These are phyloP conservation scores for Smallanthus sonchifolius DNA, from an alignment of 129 eudicot species.

Conservation along the genomic window DNA sequence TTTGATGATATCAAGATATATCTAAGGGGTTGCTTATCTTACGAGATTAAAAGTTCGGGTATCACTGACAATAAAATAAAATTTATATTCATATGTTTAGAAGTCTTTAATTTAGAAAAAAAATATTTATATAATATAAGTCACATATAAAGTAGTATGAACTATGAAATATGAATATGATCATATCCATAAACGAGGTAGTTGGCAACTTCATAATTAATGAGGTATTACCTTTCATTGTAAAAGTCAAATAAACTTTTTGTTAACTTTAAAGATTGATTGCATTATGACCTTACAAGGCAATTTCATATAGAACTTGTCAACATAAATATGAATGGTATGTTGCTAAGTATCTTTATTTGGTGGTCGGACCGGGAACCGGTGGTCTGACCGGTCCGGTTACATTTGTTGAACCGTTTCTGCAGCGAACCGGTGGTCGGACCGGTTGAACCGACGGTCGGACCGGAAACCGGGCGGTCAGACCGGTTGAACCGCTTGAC, in stretches of 20 bases:
- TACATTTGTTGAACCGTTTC: too few species aligned
- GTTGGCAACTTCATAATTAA: not conserved
- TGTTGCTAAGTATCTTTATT: conserved; percentile 21
- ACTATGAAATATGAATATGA: not conserved
- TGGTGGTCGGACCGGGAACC: too few species aligned
- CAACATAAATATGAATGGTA: conserved; percentile 4
- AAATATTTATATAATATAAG: too few species aligned
- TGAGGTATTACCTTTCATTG: not conserved
- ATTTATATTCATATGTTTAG: too few species aligned
- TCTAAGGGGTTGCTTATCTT: not conserved
- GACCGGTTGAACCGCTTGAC: too few species aligned
- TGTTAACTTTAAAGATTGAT: not conserved
- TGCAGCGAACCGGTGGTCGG: too few species aligned
- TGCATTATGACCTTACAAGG: conserved; percentile 25
- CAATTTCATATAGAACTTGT: conserved; percentile 10
- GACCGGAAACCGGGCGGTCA: too few species aligned
- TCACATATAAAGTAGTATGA: not conserved
- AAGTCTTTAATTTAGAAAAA: too few species aligned
- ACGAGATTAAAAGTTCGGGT: not conserved
- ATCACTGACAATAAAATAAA: too few species aligned
- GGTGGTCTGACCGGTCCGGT: too few species aligned
- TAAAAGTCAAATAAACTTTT: not conserved
- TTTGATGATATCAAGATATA: not conserved
- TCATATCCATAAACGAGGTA: not conserved
- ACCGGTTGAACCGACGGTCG: too few species aligned